Evolutionary conservation across 2,329 filamentous ascomycete genomes (phyloP).

Genomic region (Paraphaeosphaeria minitans): DNA sequence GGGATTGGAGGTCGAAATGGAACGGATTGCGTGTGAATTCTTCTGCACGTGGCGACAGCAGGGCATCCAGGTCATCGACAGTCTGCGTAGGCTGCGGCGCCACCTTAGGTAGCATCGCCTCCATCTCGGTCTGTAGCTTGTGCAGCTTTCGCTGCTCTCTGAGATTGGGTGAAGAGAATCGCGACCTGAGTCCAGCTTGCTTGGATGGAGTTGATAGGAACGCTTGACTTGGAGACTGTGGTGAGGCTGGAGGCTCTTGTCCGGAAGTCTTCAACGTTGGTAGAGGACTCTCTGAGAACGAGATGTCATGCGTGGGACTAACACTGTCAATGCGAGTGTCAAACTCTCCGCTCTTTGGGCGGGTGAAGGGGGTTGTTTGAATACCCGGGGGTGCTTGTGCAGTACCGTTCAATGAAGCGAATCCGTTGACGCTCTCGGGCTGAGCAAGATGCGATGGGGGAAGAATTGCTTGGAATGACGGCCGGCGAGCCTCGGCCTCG

Average conservation of each 20-base stretch:
- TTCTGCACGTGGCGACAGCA: constrained; percentile 74
- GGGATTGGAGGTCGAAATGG: constrained; percentile 38
- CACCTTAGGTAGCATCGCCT: constrained; percentile 41
- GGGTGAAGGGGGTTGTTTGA: constrained; percentile 17
- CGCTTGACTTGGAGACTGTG: constrained; percentile 20
- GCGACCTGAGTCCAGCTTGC: constrained; percentile 33
- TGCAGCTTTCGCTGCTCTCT: constrained; percentile 45
- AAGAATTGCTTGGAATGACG: constrained; percentile 45
- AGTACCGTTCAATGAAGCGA: constrained; percentile 43
- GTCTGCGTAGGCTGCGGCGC: constrained; percentile 32
- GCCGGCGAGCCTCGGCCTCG: constrained; percentile 34
- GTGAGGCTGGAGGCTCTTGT: constrained; percentile 19
- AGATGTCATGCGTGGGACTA: constrained; percentile 23
- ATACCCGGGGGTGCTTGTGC: constrained; percentile 34
- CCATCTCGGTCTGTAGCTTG: constrained; percentile 48
- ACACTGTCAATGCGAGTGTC: constrained; percentile 32
- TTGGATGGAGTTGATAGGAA: constrained; percentile 40
- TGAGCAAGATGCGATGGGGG: constrained; percentile 37
- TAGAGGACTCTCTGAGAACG: constrained; percentile 17
- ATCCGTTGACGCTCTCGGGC: constrained; percentile 39
- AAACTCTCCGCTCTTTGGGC: constrained; percentile 16
- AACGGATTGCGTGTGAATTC: constrained; percentile 67
- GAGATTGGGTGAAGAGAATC: constrained; percentile 49
- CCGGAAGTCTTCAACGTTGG: constrained; percentile 6
- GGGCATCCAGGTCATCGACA: constrained; percentile 54